phyloP scores from a whole-genome alignment of 1,284 basidiomycete genomes.

The Caloboletus firmus region DNA sequence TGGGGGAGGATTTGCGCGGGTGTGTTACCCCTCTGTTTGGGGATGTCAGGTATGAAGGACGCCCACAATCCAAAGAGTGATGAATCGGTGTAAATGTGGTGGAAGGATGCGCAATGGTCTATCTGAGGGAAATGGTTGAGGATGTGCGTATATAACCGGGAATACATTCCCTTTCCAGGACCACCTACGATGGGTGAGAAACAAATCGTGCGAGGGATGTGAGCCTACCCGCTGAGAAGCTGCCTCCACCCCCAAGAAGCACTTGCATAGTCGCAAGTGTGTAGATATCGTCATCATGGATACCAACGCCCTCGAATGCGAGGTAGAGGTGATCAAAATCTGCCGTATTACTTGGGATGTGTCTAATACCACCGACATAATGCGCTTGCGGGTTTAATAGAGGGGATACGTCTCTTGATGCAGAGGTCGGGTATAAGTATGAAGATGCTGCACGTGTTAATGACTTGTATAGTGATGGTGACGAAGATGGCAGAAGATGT shows the following conservation, averaged over 20 bases:
- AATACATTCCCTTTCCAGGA: constrained; percentile 99
- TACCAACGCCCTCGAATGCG: constrained; percentile 89
- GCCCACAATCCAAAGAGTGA: constrained; percentile 94
- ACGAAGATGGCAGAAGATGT: constrained; percentile 54
- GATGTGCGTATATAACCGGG: constrained; percentile 95
- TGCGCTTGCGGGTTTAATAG: constrained; percentile 48
- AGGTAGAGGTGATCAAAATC: constrained; percentile 95
- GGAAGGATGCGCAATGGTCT: constrained; percentile 97
- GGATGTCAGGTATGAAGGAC: constrained; percentile 76
- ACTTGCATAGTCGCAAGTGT: constrained; percentile 94
- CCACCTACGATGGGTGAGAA: constrained; percentile 57
- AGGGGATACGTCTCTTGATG: constrained; percentile 29
- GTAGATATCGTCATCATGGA: constrained; percentile 94
- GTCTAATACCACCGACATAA: constrained; percentile 86
- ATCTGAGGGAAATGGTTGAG: constrained; percentile 93
- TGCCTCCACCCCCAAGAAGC: constrained; percentile 92
- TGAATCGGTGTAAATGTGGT: constrained; percentile 95
- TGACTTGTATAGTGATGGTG: constrained; percentile 61
- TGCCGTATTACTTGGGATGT: constrained; percentile 65
- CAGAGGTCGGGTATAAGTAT: constrained; percentile 57
- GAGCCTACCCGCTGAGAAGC: constrained; percentile 83
- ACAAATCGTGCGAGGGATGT: neutral
- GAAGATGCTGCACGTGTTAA: constrained; percentile 72
- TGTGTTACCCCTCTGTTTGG: constrained; percentile 57
- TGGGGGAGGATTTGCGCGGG: constrained; percentile 78